Conservation (phyloP, 805 yeast genomes). For the Ogataea paraovalis region DNA sequence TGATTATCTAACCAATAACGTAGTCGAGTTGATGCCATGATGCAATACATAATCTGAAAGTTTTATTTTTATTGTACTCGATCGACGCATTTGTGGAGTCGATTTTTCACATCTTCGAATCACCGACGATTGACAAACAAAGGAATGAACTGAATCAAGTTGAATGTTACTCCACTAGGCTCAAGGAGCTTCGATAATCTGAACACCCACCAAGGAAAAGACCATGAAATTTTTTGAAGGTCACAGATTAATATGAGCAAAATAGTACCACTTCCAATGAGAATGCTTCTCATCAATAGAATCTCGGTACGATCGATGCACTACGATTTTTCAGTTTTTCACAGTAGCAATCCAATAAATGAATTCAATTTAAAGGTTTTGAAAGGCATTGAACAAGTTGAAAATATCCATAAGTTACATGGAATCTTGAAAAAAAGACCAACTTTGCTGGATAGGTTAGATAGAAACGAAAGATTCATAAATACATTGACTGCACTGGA, state of each 20-base stretch:
- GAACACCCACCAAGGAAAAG: not conserved
- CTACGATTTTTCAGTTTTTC: not conserved
- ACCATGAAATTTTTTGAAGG: not conserved
- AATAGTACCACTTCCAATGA: not conserved
- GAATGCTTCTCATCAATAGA: not conserved
- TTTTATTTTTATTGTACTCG: not conserved
- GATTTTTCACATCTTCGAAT: no score
- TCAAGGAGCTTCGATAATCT: no score
- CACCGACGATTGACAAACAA: no score
- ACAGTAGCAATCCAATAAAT: not conserved
- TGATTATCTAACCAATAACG: not conserved
- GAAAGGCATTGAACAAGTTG: not conserved
- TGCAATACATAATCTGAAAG: not conserved
- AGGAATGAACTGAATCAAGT: no score
- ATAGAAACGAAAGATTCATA: not conserved
- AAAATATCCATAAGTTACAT: not conserved
- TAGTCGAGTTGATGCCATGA: no score
- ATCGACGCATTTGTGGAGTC: not conserved
- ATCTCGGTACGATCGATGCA: not conserved
- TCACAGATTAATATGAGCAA: not conserved
- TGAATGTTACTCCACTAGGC: no score
- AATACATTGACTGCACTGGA: not conserved
- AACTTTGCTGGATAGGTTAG: not conserved
- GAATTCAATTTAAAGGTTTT: not conserved
- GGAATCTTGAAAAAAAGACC: not conserved